phyloP scores from a whole-genome alignment of 148 eudicot genomes.

The Camellia lanceoleosa region DNA sequence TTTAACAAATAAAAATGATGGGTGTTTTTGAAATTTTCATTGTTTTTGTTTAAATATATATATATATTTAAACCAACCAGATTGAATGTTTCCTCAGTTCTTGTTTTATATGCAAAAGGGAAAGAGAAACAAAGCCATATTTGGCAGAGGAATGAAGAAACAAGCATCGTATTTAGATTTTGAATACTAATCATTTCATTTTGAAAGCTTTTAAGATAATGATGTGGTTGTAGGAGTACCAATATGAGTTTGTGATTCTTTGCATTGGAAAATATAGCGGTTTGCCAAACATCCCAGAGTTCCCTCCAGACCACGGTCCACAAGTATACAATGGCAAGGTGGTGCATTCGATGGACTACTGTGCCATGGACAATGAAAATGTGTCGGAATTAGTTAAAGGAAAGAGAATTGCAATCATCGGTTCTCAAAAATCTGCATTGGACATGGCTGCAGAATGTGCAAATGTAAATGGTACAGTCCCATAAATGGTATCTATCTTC shows the following conservation, averaged over 20 bases:
- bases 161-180: too few relatives aligned
- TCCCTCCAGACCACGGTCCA: neutral
- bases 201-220: neutral
- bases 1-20: too few relatives aligned
- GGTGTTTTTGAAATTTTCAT: too few relatives aligned
- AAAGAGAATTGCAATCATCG: conserved; percentile 12
- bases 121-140: too few relatives aligned
- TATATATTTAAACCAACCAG: too few relatives aligned
- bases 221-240: conserved; percentile 6
- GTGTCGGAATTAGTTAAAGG: neutral
- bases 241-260: conserved; percentile 7
- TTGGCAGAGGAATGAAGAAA: too few relatives aligned
- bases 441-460: conserved; percentile 19
- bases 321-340: neutral
- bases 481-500: too few relatives aligned
- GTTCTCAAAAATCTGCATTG: conserved; percentile 12
- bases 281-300: conserved; percentile 12
- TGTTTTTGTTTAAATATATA: too few relatives aligned
- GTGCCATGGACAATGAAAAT: conserved; percentile 3
- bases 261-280: conserved; percentile 12
- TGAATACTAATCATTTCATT: too few relatives aligned
- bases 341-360: conserved; percentile 12
- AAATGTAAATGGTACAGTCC: conserved; percentile 5
- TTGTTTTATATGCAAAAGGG: too few relatives aligned
- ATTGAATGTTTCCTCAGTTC: too few relatives aligned